A percentile compares a stretch with the other conserved stretches of the same genome.
Conservation (phyloP, 164 flowering plant genomes). For the Brasenia schreberi region DNA sequence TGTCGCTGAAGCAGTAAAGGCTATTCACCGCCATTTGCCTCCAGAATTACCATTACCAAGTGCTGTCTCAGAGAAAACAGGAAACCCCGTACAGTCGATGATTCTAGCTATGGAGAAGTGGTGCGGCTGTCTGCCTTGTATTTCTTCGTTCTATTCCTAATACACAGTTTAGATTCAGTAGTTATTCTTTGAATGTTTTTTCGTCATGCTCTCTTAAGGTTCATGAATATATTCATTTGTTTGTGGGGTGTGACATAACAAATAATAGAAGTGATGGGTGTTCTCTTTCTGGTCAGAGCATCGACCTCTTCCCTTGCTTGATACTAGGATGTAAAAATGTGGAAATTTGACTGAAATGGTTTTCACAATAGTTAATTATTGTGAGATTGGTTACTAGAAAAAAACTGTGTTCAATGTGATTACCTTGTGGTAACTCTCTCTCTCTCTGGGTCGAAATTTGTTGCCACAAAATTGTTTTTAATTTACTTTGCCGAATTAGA, state of each 20-base stretch:
- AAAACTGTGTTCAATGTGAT: too few relatives aligned
- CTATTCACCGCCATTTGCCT: constrained; percentile 79
- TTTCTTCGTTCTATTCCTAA: constrained; percentile 11
- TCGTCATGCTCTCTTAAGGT: neutral
- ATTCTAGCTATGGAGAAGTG: constrained; percentile 40
- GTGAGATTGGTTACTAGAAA: too few relatives aligned
- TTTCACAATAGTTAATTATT: too few relatives aligned
- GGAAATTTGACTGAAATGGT: neutral
- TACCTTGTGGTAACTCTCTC: too few relatives aligned
- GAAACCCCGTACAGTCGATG: constrained; percentile 54
- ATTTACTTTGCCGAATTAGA: too few relatives aligned
- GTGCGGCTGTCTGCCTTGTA: constrained; percentile 45
- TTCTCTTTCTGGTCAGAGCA: neutral
- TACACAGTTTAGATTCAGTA: constrained; percentile 2
- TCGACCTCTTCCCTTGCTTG: neutral
- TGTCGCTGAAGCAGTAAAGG: constrained; percentile 77
- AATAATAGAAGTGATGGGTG: neutral
- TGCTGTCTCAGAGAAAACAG: constrained; percentile 19
- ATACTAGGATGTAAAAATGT: neutral
- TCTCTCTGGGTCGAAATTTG: too few relatives aligned
- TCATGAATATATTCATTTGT: too few relatives aligned
- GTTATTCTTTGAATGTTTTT: constrained; percentile 4
- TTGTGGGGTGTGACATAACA: neutral
- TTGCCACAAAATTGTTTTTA: too few relatives aligned
- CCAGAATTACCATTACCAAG: constrained; percentile 43